Percentiles rank a stretch among this genome's conserved stretches.
These are phyloP conservation scores for Lentinus brumalis DNA, from an alignment of 768 basidiomycete genomes.

Conservation along the genomic window DNA sequence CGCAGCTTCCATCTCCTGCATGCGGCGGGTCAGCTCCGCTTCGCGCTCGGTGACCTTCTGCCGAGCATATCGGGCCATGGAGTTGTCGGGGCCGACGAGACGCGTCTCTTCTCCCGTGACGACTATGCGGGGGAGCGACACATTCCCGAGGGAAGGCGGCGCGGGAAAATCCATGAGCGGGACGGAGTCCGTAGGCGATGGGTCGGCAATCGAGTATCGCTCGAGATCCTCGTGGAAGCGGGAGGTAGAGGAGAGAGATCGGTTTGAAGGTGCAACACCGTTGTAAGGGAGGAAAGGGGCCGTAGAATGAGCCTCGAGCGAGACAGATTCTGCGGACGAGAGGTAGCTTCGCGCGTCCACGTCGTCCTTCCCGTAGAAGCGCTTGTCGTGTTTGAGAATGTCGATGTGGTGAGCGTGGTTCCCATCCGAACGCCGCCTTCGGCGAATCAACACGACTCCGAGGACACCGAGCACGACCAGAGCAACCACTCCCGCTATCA, in stretches of 20 bases:
- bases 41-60: slow-evolving; percentile 6
- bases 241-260: not conserved
- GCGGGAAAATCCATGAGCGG: slow-evolving; percentile 6
- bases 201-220: not conserved
- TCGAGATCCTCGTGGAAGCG: not conserved
- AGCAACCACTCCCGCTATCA: not conserved
- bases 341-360: not conserved
- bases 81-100: slow-evolving; percentile 12
- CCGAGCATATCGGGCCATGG: slow-evolving; percentile 9
- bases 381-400: not conserved
- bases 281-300: not conserved
- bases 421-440: not conserved
- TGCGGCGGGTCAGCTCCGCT: slow-evolving; percentile 7
- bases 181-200: not conserved
- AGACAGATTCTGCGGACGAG: not conserved
- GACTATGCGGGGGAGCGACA: not conserved
- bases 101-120: slow-evolving; percentile 2
- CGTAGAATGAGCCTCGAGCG: not conserved
- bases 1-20: slow-evolving; percentile 5
- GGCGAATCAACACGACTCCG: not conserved
- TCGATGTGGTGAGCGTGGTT: not conserved
- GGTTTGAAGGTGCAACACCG: not conserved
- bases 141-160: not conserved
- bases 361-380: slow-evolving; percentile 1
- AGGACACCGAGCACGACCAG: not conserved